A percentile compares a stretch with the other conserved stretches of the same genome.
Evolutionary conservation across 129 eudicot genomes (phyloP).

Genomic region (Apium graveolens): DNA sequence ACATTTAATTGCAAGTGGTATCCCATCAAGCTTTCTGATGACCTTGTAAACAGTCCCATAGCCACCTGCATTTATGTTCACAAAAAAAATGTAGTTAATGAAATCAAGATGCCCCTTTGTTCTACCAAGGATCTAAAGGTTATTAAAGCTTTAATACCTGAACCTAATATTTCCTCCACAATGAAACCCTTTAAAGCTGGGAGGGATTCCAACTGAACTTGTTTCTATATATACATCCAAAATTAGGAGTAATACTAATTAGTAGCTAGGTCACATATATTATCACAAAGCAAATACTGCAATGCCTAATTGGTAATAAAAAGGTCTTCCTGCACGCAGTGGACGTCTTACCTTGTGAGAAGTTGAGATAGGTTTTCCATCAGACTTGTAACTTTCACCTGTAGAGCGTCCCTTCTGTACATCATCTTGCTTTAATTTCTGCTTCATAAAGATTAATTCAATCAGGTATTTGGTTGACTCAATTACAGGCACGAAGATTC

Average conservation of each 20-base stretch:
- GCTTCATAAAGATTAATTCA: conserved; percentile 25
- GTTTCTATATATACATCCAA: conserved; percentile 47
- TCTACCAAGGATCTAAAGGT: neutral
- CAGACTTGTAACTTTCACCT: conserved; percentile 19
- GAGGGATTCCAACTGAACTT: conserved; percentile 30
- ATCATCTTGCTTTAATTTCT: conserved; percentile 24
- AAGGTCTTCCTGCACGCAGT: conserved; percentile 11
- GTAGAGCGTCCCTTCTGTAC: conserved; percentile 19
- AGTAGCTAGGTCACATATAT: conserved; percentile 8
- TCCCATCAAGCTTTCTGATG: conserved; percentile 71
- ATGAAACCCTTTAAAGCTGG: conserved; percentile 60
- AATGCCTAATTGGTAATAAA: neutral
- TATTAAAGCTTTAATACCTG: conserved; percentile 46
- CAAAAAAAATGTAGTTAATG: neutral
- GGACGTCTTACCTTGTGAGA: conserved; percentile 29
- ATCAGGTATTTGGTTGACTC: conserved; percentile 16
- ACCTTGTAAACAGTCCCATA: conserved; percentile 92
- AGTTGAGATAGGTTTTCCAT: conserved; percentile 18
- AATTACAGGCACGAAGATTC: conserved; percentile 17
- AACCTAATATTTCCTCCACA: conserved; percentile 90
- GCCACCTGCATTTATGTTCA: conserved; percentile 68
- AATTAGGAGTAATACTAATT: conserved; percentile 1
- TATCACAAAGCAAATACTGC: neutral
- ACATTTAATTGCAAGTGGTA: conserved; percentile 82
- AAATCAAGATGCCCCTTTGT: neutral